phyloP scores from a whole-genome alignment of 129 eudicot species.

The Rutidosis leptorrhynchoides region DNA sequence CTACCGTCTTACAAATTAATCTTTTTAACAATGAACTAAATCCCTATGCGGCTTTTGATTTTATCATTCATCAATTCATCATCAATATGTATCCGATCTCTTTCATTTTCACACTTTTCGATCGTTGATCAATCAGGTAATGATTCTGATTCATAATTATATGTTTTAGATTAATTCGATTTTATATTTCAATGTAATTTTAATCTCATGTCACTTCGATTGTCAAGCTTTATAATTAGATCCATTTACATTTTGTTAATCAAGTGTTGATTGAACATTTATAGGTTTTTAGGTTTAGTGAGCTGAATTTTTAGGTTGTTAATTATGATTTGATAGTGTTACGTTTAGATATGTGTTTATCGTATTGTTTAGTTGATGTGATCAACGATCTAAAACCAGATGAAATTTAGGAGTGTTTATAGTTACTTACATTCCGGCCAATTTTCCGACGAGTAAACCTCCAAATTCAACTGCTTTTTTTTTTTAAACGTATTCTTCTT shows the following conservation, averaged over 20 bases:
- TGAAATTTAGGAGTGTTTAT: neutral
- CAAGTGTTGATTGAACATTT: constrained; percentile 1
- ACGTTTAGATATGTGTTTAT: constrained; percentile 24
- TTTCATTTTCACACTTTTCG: constrained; percentile 11
- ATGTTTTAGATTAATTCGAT: neutral
- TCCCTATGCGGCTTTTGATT: too few species aligned
- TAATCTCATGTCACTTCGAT: neutral
- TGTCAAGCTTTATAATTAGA: constrained; percentile 12
- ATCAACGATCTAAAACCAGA: constrained; percentile 3
- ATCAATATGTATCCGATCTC: constrained; percentile 16
- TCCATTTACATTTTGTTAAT: constrained; percentile 21
- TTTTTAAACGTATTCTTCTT: too few species aligned
- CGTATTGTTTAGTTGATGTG: constrained; percentile 13
- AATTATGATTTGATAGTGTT: constrained; percentile 5
- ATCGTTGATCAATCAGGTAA: constrained; percentile 31
- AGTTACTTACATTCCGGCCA: constrained; percentile 15
- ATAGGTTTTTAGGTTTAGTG: constrained; percentile 8
- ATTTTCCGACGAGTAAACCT: too few species aligned
- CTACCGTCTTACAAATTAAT: too few species aligned
- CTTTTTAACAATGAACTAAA: too few species aligned
- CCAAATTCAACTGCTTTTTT: too few species aligned
- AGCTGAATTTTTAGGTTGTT: constrained; percentile 24
- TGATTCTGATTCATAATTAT: constrained; percentile 19
- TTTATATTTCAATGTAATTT: neutral
- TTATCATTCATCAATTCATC: too few species aligned